Evolutionary conservation across 2,329 filamentous ascomycete genomes (phyloP), one percentile per base, ranked within the genome.

Genomic region (Aspergillus thermomutatus): DNA sequence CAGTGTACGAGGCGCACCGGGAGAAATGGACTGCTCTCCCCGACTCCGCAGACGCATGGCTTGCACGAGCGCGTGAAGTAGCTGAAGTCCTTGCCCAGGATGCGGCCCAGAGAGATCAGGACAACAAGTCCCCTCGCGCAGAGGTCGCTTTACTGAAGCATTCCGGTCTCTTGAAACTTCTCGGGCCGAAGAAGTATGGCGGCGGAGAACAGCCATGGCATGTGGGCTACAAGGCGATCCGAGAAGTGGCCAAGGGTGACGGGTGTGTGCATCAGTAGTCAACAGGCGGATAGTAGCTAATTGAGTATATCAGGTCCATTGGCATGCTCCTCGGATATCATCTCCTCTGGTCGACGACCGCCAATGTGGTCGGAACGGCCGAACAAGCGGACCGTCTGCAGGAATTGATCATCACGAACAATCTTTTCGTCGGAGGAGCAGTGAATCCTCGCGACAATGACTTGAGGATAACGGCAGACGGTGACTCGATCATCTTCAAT

Each of bases 301-400:
- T 28, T 21, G 8, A n/a, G n/a, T 28, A 21, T 48, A n/a, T 14
- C 8, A 80, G 78, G 0, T 86, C 83, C 0, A 75, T 88, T 31
- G 86, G 85, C 1, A 87, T 87, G 84, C 77, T 88, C 0, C 75
- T 88, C 0, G 85, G 83, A 1, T 88, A 88, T 61, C 85, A 88
- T 63, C 73, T 88, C 4, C 75, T 87, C 7, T 88, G 85, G 85
- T 84, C 81, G 0, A 83, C 79, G 0, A 87, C 82, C 0, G 83
- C 83, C 17, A 82, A 82, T 56, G 75, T 87, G 0, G 82, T 88
- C 9, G 86, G 86, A 1, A 85, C 77, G 0, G 69, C 80, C 0
- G 82, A 86, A 61, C 86, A 88, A 67, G 80, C 79, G 19, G 83
- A 86, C 14, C 80, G 80, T 19, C 70, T 78, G 1, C 80, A 86